These are phyloP conservation scores for Hypomyces rosellus DNA, from an alignment of 2,329 filamentous ascomycete species.

Conservation along the genomic window DNA sequence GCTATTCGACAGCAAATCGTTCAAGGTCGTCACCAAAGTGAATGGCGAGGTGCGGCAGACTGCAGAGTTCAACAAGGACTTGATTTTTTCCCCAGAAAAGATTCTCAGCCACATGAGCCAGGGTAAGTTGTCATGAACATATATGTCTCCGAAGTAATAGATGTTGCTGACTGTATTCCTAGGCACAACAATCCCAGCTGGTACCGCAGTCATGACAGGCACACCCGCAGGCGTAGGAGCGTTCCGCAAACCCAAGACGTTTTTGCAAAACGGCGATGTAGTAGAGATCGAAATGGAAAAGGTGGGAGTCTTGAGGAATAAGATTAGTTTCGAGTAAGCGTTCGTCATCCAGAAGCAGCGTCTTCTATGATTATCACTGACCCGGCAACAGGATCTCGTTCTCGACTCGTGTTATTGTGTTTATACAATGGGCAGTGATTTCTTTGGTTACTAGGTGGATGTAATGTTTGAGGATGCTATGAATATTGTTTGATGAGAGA, in stretches of 20 bases:
- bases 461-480: no score
- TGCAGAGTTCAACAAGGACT: slow-evolving; percentile 34
- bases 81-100: slow-evolving; percentile 38
- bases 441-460: no score
- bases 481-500: no score
- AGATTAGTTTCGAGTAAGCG: slow-evolving; percentile 20
- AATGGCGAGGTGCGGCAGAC: slow-evolving; percentile 41
- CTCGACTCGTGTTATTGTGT: neutral
- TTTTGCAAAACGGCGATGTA: slow-evolving; percentile 29
- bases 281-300: slow-evolving; percentile 25
- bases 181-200: slow-evolving; percentile 35
- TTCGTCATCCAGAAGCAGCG: no score
- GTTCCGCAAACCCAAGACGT: slow-evolving; percentile 23
- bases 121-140: slow-evolving; percentile 20
- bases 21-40: slow-evolving; percentile 27
- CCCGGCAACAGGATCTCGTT: neutral
- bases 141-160: no score
- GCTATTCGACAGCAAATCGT: slow-evolving; percentile 13
- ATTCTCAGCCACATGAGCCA: slow-evolving; percentile 37
- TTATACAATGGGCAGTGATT: no score
- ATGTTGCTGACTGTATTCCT: neutral
- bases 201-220: slow-evolving; percentile 44
- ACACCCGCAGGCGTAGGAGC: slow-evolving; percentile 36
- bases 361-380: neutral
- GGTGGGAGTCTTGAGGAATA: slow-evolving; percentile 25